These are phyloP conservation scores for Lithospermum erythrorhizon DNA, from an alignment of 257 asterid genomes.

Conservation along the genomic window DNA sequence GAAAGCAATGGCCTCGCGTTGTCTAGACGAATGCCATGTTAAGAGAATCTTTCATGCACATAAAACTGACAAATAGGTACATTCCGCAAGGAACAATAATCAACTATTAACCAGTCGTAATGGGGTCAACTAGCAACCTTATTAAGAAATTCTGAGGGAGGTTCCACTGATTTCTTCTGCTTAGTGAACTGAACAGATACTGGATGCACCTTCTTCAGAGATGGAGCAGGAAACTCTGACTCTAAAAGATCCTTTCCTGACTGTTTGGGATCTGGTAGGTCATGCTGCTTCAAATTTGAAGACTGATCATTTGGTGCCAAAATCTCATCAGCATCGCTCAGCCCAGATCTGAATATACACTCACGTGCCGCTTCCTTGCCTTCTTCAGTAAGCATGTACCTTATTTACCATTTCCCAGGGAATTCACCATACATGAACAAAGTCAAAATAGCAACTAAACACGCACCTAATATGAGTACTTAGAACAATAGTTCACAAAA, in stretches of 20 bases:
- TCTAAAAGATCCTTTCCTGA: conserved; percentile 21
- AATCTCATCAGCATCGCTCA: conserved; percentile 26
- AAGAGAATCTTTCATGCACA: too few relatives aligned
- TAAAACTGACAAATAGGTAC: too few relatives aligned
- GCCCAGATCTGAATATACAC: conserved; percentile 72
- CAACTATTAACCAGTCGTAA: conserved; percentile 1
- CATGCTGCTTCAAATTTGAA: conserved; percentile 26
- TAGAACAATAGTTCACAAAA: neutral
- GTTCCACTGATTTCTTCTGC: conserved; percentile 30
- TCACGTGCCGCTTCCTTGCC: conserved; percentile 80
- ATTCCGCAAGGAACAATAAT: too few relatives aligned
- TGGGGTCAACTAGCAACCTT: conserved; percentile 29
- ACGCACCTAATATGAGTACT: neutral
- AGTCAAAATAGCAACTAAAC: neutral
- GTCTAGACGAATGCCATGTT: too few relatives aligned
- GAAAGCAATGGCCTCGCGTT: too few relatives aligned
- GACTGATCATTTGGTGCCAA: conserved; percentile 16
- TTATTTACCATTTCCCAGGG: conserved; percentile 11
- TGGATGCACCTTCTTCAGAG: conserved; percentile 24
- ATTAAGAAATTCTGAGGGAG: conserved; percentile 51
- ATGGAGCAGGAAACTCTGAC: conserved; percentile 18
- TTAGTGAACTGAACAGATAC: conserved; percentile 25
- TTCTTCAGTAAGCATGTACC: conserved; percentile 94
- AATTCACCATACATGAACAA: neutral
- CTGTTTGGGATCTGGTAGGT: conserved; percentile 17